These are phyloP conservation scores for Nemania sp. DNA, from an alignment of 2,329 filamentous ascomycete genomes.

Conservation along the genomic window DNA sequence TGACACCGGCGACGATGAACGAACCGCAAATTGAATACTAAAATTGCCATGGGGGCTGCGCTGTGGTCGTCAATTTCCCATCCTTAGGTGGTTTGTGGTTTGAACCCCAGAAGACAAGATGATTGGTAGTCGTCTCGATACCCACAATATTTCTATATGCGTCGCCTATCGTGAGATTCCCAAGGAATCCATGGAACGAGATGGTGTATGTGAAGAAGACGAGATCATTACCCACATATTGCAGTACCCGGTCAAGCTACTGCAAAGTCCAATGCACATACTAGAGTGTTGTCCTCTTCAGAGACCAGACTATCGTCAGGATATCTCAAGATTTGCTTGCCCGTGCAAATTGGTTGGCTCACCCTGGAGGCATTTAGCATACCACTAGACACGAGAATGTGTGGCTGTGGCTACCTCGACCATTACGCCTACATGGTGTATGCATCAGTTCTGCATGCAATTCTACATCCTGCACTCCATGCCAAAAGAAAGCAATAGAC, in stretches of 20 bases:
- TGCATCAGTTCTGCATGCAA: conserved; percentile 23
- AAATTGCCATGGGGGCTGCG: neutral
- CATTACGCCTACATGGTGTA: neutral
- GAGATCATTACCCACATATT: neutral
- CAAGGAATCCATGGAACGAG: neutral
- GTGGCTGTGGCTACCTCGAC: conserved; percentile 11
- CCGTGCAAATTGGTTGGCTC: conserved; percentile 34
- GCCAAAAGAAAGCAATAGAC: no score
- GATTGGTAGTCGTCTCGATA: no score
- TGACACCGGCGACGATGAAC: neutral
- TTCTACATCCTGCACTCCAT: conserved; percentile 8
- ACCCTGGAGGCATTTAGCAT: neutral
- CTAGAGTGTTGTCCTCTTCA: neutral
- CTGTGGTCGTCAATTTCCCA: neutral
- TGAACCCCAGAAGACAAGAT: no score
- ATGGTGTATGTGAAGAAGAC: neutral
- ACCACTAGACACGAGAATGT: neutral
- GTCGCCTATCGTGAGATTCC: neutral
- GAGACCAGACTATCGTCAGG: neutral
- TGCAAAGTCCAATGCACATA: neutral
- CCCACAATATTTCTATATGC: neutral
- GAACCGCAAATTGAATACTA: conserved; percentile 2
- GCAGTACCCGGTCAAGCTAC: neutral
- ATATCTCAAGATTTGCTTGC: conserved; percentile 27
- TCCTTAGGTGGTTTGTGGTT: neutral